Base-by-base conservation (phyloP, 2,329 filamentous ascomycete genomes). In the Monosporascus sp. region DNA sequence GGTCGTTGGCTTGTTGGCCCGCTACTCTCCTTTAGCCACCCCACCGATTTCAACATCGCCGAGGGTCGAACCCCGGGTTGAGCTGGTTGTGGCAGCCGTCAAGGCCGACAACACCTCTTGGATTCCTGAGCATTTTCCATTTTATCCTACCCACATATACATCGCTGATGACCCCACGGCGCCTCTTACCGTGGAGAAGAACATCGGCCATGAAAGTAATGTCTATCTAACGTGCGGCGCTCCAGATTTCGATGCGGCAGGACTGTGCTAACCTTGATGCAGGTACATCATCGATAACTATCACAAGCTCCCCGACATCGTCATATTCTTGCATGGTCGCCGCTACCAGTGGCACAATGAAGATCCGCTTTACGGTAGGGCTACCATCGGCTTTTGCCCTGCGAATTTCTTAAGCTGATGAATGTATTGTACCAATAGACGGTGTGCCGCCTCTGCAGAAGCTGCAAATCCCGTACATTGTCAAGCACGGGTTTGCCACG, bases 401-500 rank as follows among this genome's bases (percentile, higher is more conserved):
- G 4, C 17, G 14, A 51, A n/a, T 31, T 18, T 8, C 26, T 15
- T 38, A 20, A 15, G 14, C 44, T 43, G 35, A 49, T 41, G 31
- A 11, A 44, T 44, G 22, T 31, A 18, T 45, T 3, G 4, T 40
- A 8, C 5, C n/a, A 41, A 6, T n/a, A 57, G 55, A 57, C 11
- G 55, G 73, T 31, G 71, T 74, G 49, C 60, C 66, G 26, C 68
- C 71, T n/a, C 70, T 77, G 54, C 68, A 66, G 50, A 63, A 61
- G 15, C 63, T 78, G 0, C 68, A 68, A 45, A 60, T 72, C n/a
- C 63, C 71, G 35, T 75, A 72, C 40, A 68, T 79, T 18, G 66
- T 73, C 38, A 62, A 67, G 46, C 72, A 74, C 50, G 77, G 77
- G 45, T 80, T 78, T 58, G 72, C 74, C 53, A 79, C 78, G 54